Base-by-base conservation (phyloP, 306 rosid species). In the Urtica urens region DNA sequence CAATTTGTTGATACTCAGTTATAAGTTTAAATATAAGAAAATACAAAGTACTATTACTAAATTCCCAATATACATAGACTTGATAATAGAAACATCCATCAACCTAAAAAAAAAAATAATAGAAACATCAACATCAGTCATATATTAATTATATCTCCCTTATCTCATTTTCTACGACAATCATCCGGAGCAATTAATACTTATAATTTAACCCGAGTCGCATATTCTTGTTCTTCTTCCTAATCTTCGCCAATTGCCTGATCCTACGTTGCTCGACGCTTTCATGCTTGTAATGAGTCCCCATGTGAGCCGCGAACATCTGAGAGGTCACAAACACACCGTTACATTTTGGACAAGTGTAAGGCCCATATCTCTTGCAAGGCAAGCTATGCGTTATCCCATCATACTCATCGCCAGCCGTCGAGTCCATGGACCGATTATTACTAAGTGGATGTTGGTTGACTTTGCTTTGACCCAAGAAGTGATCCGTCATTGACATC, bases 231-330 rank as follows among this genome's bases (percentile, higher is more conserved):
- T 6, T 64, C 19, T 46, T 55, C 30, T 23, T 40, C 23, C 45
- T 27, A 20, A 37, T 12, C 52, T 42, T 64, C 16, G 53, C 70
- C 37, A n/a, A 29, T 1, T 13, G 46, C 44, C 70, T 56, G 16
- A 12, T 64, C 22, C 21, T 55, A 37, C 38, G 56, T 37, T 56
- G 58, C 12, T 2, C 38, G 9, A 7, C 15, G 18, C 4, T 48
- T 46, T 64, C 64, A 8, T 17, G 2, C 64, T 33, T 64, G 53
- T 64, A 64, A 28, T 64, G 70, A n/a, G 70, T 30, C 23, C 58
- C 52, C 44, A 64, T 41, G 41, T 64, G 70, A 17, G 70, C 63
- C 11, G 70, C 70, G 49, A 64, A 64, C 10, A 1, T 16, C 14
- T 64, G 70, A 4, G 64, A 30, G 2, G 63, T 56, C 8, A 0